Evolutionary conservation across 352 stramenopile genomes (phyloP), one percentile per base, ranked within the genome.

Genomic region (Globisporangium abappressorium): DNA sequence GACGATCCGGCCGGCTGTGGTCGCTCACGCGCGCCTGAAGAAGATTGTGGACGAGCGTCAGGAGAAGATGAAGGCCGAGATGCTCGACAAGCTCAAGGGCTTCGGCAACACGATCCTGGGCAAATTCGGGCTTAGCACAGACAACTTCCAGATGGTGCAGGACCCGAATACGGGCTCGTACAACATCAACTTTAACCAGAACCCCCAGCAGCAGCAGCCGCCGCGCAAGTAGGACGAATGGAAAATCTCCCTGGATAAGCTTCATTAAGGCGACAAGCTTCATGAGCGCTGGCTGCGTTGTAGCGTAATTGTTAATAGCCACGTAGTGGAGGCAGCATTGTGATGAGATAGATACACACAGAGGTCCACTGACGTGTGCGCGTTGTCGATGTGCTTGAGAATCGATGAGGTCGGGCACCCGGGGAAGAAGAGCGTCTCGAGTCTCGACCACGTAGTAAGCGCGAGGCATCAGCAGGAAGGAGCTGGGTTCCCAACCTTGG

Each of bases 71-170:
- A 99, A 99, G 81, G 92, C 94, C 30, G 96, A 98, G 79, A 99
- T 98, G 76, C 76, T 99, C 68, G 96, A 94, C 62, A 96, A 94
- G 77, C 89, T 99, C 62, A 99, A 99, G 78, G 98, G 99, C 61
- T 95, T 99, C 64, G 98, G 98, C 28, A 99, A 99, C 81, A 97
- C 87, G 60, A 90, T 99, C 57, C 80, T 99, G 22, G 95, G 97
- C 66, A 99, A 99, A 73, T 99, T 99, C 80, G 98, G 98, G 38
- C 84, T 99, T 70, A 99, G 94, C 77, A 92, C 99, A 26, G 97
- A 99, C 84, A 99, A 99, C 79, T 99, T 99, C 75, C 91, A 99
- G 77, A 95, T 99, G 70, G 91, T 98, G 11, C 91, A 99, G 85
- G 97, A 99, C 83, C 97, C 97, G 28, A 84, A 89, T 8, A 98